These are phyloP conservation scores for Cinchona pubescens DNA, from an alignment of 257 asterid genomes.

Conservation along the genomic window DNA sequence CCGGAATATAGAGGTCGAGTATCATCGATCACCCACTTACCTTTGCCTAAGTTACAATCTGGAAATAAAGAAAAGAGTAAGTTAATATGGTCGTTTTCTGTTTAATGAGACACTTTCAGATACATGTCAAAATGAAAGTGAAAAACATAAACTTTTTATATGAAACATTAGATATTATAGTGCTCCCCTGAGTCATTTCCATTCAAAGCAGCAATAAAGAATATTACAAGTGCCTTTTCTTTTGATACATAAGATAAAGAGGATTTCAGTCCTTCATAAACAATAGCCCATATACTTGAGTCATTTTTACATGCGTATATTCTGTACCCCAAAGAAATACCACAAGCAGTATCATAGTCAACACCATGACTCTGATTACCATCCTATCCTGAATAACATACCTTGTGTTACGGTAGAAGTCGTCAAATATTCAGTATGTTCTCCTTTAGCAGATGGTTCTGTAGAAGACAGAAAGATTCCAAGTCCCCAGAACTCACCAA, in stretches of 20 bases:
- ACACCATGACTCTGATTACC: not conserved
- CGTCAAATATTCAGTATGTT: slow-evolving; percentile 25
- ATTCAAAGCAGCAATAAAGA: not conserved
- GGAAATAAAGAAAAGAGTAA: slow-evolving; percentile 28
- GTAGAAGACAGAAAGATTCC: slow-evolving; percentile 12
- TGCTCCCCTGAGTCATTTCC: not conserved
- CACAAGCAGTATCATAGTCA: not conserved
- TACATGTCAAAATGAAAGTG: not conserved
- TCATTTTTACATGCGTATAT: not conserved
- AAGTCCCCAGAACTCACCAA: slow-evolving; percentile 28
- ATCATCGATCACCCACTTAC: slow-evolving; percentile 76
- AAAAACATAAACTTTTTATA: not conserved
- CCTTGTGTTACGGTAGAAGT: slow-evolving; percentile 38
- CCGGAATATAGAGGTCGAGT: slow-evolving; percentile 79
- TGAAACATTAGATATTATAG: not conserved
- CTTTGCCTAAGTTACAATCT: slow-evolving; percentile 63
- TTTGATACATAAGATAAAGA: not conserved
- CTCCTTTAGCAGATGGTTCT: slow-evolving; percentile 22
- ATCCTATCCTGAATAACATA: slow-evolving; percentile 16
- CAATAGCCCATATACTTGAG: not conserved
- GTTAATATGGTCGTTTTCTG: not conserved
- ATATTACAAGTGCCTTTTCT: not conserved
- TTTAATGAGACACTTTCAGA: not conserved
- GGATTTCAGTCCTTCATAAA: not conserved
- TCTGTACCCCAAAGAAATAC: not conserved